Conservation (phyloP, 2,329 filamentous ascomycete species). For the Venturia oleaginea region DNA sequence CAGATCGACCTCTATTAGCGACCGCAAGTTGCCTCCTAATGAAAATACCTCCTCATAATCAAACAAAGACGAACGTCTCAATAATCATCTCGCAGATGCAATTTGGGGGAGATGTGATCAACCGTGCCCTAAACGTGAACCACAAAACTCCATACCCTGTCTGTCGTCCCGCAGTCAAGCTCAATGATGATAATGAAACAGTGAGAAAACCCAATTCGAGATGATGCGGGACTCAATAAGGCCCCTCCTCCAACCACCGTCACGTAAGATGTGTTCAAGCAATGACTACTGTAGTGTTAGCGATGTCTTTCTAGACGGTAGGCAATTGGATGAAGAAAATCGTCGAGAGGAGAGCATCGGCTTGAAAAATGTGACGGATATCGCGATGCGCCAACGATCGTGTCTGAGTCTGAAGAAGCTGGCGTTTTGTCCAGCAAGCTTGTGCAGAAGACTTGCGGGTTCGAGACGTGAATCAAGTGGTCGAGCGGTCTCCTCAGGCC, state of each 20-base stretch:
- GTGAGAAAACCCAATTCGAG: not conserved
- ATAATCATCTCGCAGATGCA: not conserved
- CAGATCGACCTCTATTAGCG: not conserved
- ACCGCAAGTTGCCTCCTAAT: not conserved
- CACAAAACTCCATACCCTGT: not conserved
- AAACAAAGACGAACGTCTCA: not conserved
- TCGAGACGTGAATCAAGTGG: not conserved
- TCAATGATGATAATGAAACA: slow-evolving; percentile 2
- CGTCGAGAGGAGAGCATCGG: not conserved
- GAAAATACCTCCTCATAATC: not conserved
- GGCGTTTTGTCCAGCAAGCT: not conserved
- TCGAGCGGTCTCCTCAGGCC: not conserved
- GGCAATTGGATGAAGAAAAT: not conserved
- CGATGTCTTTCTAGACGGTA: not conserved
- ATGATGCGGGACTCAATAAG: not conserved
- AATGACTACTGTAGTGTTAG: not conserved
- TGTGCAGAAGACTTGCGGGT: not conserved
- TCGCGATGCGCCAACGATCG: not conserved
- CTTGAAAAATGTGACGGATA: not conserved
- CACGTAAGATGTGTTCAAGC: not conserved
- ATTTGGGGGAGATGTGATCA: not conserved
- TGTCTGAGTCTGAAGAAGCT: not conserved
- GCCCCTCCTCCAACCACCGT: not conserved
- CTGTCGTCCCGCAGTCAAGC: not conserved
- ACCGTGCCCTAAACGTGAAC: not conserved